These are phyloP conservation scores for Solanum clarkiae DNA, from an alignment of 257 asterid genomes.

Conservation along the genomic window DNA sequence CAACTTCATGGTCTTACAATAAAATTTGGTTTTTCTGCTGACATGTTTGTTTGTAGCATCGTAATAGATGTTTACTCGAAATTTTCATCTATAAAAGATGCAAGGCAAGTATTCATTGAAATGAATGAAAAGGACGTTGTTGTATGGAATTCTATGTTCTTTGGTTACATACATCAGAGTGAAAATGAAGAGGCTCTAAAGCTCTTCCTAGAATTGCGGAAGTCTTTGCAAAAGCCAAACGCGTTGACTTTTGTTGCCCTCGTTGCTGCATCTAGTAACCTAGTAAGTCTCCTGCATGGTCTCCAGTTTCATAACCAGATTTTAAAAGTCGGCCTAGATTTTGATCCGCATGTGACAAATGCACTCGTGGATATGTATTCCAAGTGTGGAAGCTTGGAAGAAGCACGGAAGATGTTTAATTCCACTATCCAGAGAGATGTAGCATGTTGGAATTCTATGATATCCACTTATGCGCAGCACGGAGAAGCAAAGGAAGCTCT, in stretches of 20 bases:
- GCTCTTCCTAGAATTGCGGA: constrained; percentile 19
- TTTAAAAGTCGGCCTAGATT: constrained; percentile 19
- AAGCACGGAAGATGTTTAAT: constrained; percentile 8
- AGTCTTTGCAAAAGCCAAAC: constrained; percentile 11
- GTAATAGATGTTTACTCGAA: constrained; percentile 28
- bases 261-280: constrained; percentile 16
- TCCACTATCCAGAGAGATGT: constrained; percentile 6
- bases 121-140: constrained; percentile 27
- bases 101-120: constrained; percentile 24
- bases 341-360: constrained; percentile 17
- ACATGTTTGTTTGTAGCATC: constrained; percentile 27
- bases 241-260: constrained; percentile 23
- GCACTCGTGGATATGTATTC: constrained; percentile 40
- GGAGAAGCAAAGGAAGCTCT: constrained; percentile 38
- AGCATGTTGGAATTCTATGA: constrained; percentile 39
- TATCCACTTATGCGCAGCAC: constrained; percentile 31
- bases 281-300: constrained; percentile 20
- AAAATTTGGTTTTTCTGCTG: constrained; percentile 18
- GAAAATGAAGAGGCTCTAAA: constrained; percentile 24
- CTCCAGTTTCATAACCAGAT: constrained; percentile 32
- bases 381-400: constrained; percentile 28
- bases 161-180: constrained; percentile 15
- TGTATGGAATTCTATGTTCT: constrained; percentile 38
- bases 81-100: constrained; percentile 12
- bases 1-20: constrained; percentile 31